phyloP scores from a whole-genome alignment of 2,329 filamentous ascomycete genomes.

The Setomelanomma holmii region DNA sequence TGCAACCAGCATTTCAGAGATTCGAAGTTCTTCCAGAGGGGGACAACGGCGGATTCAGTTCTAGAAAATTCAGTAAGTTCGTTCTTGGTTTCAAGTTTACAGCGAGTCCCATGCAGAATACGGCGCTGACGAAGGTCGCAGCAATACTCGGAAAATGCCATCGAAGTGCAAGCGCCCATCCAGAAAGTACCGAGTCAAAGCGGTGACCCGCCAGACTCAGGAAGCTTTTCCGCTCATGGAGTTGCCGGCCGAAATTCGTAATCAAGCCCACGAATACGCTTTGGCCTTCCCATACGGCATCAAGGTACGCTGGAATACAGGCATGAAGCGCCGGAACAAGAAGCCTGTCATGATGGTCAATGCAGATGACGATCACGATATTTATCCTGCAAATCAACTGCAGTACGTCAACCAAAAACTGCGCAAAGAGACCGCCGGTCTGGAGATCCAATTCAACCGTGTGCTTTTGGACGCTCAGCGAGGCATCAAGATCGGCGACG shows the following conservation, averaged over 20 bases:
- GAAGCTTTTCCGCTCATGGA: neutral
- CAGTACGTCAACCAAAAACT: neutral
- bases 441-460: neutral
- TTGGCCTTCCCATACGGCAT: neutral
- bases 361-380: neutral
- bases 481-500: too few relatives aligned
- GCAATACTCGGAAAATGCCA: too few relatives aligned
- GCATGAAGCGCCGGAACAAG: neutral
- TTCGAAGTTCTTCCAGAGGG: too few relatives aligned
- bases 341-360: too few relatives aligned
- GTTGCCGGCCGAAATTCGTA: neutral
- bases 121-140: too few relatives aligned
- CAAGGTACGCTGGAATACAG: neutral
- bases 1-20: too few relatives aligned
- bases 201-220: neutral
- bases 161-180: neutral
- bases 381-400: neutral
- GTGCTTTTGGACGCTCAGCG: too few relatives aligned
- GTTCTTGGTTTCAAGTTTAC: too few relatives aligned
- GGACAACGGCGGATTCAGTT: too few relatives aligned
- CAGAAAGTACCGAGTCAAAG: neutral
- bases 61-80: too few relatives aligned
- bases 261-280: neutral
- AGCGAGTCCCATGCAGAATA: too few relatives aligned
- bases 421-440: neutral